Percentiles rank a stretch among this genome's conserved stretches.
Conservation (phyloP, 371 early-diverging fungal species). For the Actinomortierella wolfii region DNA sequence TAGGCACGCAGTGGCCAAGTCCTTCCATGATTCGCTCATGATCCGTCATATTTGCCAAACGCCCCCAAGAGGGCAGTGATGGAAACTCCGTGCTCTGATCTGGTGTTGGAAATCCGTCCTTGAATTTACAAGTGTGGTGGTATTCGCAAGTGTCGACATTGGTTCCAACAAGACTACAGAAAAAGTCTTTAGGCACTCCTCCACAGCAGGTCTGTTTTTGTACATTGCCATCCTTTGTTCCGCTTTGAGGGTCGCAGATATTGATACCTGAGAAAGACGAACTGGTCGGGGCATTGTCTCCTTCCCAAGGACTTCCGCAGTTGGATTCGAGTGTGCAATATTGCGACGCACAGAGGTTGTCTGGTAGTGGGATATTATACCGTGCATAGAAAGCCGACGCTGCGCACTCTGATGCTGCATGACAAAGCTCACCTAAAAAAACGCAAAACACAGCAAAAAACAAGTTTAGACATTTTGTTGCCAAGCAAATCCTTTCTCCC, state of each 20-base stretch:
- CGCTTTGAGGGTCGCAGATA: too few relatives aligned
- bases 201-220: slow-evolving; percentile 51
- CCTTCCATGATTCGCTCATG: slow-evolving; percentile 1
- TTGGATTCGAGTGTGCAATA: slow-evolving; percentile 63
- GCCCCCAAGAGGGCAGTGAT: neutral
- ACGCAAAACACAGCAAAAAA: neutral
- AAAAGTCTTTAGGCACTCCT: slow-evolving; percentile 42
- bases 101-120: neutral
- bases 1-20: slow-evolving; percentile 46
- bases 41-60: neutral
- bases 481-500: too few relatives aligned
- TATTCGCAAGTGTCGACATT: slow-evolving; percentile 52
- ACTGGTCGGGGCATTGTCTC: slow-evolving; percentile 43
- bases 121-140: slow-evolving; percentile 32
- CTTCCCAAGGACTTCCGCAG: slow-evolving; percentile 60
- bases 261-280: slow-evolving; percentile 9
- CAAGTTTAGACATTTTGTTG: neutral
- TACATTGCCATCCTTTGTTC: neutral
- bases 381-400: slow-evolving; percentile 53
- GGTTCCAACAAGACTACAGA: slow-evolving; percentile 48
- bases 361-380: slow-evolving; percentile 26
- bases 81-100: too few relatives aligned
- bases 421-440: slow-evolving; percentile 54
- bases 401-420: slow-evolving; percentile 57
- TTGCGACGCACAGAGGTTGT: slow-evolving; percentile 53